phyloP scores from a whole-genome alignment of 169 alveolate genomes.

The Eimeria praecox region DNA sequence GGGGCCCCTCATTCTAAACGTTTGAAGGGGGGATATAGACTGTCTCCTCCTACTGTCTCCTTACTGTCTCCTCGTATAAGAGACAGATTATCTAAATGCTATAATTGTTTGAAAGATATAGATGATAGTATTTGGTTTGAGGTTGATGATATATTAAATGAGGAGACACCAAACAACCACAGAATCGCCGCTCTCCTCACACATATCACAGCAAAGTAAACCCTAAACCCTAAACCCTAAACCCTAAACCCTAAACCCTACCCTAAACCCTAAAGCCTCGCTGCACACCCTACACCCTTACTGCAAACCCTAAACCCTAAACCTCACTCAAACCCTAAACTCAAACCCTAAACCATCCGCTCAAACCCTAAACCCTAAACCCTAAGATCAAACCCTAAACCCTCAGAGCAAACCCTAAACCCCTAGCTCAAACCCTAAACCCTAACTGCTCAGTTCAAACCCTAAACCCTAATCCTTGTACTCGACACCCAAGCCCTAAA shows the following conservation, averaged over 20 bases:
- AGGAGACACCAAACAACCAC: slow-evolving; percentile 23
- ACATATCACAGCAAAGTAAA: slow-evolving; percentile 64
- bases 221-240: background rate
- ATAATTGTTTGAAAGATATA: background rate
- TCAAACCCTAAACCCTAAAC: no score
- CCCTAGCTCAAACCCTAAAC: background rate
- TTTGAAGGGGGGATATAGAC: no score
- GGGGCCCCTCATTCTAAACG: no score
- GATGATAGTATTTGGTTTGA: slow-evolving; percentile 56
- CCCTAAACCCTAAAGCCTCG: background rate
- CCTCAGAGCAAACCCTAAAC: background rate
- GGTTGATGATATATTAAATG: slow-evolving; percentile 19
- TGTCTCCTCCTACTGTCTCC: no score
- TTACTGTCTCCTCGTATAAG: slow-evolving; percentile 37
- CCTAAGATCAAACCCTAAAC: background rate
- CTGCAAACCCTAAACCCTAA: no score
- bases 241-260: background rate
- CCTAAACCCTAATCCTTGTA: no score
- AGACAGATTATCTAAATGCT: background rate
- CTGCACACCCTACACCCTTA: no score
- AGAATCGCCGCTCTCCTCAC: background rate
- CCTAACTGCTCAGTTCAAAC: no score
- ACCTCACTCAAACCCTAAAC: no score
- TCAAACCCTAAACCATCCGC: no score
- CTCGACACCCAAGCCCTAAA: no score